Base-by-base conservation (phyloP, 805 yeast species). In the Starmerella stigmatis region DNA sequence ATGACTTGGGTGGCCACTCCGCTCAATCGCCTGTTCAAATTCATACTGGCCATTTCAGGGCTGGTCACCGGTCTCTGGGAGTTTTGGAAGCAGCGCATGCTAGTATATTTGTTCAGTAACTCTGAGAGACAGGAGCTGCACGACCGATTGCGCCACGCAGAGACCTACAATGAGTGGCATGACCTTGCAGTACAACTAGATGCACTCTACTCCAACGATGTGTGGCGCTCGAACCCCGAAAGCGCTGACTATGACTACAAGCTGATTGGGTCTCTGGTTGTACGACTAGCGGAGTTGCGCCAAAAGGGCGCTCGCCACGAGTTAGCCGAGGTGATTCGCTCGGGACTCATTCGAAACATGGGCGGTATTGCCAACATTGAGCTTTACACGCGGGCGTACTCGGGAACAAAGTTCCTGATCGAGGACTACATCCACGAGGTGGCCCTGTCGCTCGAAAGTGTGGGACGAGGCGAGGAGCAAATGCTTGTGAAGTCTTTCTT, bases 381-480 rank as follows among this genome's bases (percentile, higher is more conserved):
- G 44, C 66, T 92, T 36, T 89, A 83, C 67, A 81, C 81, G 44
- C 78, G 86, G 46, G 75, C 94, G 0, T 81, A 84, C 55, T 69
- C 82, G 48, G 98, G 98, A 1, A 92, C 97, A 1, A 92, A 92
- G 65, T 65, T 76, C 43, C 68, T 86, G 50, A 89, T 92, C 43
- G 96, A 92, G 61, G 89, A 84, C 45, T 86, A 86, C 60, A 78
- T 86, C 22, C 66, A 72, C 26, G 94, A 84, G 58, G 89, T 86
- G 0, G 64, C 84, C 35, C 72, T 70, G 25, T 74, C 94, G 54
- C 67, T 92, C 39, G 72, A 72, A 42, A 78, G 72, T 54, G 64
- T 84, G 27, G 23, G 23, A 16, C 38, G 43, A n/a, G 20, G 20
- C 54, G 53, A 40, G 59, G 45, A 45, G 19, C 38, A 65, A 56